A percentile compares a stretch with the other conserved stretches of the same genome.
phyloP scores from a whole-genome alignment of 169 alveolate genomes.

The Eimeria mitis region DNA sequence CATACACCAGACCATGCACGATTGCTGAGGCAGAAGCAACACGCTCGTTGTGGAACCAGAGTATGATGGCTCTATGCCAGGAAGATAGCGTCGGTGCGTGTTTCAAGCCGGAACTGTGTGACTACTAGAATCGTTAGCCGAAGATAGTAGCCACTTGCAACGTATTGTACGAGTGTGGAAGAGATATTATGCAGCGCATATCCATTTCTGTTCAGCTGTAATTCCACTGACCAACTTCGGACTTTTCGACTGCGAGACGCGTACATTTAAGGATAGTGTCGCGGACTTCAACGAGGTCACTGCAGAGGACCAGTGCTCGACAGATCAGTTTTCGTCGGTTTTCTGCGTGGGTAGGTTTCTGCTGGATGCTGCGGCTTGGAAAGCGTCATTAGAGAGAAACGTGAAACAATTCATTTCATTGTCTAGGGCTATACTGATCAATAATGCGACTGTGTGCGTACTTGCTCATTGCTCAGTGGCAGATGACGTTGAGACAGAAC shows the following conservation, averaged over 20 bases:
- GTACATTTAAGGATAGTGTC: slow-evolving; percentile 35
- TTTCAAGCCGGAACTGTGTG: background rate
- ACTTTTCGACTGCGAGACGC: slow-evolving; percentile 60
- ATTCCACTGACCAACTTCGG: slow-evolving; percentile 30
- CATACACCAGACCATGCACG: slow-evolving; percentile 51
- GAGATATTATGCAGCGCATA: background rate
- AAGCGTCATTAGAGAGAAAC: background rate
- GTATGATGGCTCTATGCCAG: slow-evolving; percentile 68
- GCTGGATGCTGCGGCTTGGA: background rate
- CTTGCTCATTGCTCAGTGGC: slow-evolving; percentile 52
- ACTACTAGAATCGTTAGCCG: background rate
- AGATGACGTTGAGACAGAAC: slow-evolving; percentile 42
- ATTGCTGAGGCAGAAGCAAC: slow-evolving; percentile 66
- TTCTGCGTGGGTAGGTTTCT: slow-evolving; percentile 67
- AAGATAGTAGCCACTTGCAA: background rate
- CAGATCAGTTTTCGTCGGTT: slow-evolving; percentile 35
- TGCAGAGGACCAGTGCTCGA: slow-evolving; percentile 45
- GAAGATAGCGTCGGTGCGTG: slow-evolving; percentile 36
- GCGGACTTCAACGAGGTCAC: slow-evolving; percentile 28
- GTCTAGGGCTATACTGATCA: background rate
- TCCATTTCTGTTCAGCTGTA: slow-evolving; percentile 5
- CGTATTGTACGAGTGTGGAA: background rate
- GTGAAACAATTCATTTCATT: background rate
- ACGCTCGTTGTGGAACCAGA: slow-evolving; percentile 65
- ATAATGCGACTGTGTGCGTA: background rate